Conservation (phyloP, 2,329 filamentous ascomycete species). For the Cryphonectria carpinicola region DNA sequence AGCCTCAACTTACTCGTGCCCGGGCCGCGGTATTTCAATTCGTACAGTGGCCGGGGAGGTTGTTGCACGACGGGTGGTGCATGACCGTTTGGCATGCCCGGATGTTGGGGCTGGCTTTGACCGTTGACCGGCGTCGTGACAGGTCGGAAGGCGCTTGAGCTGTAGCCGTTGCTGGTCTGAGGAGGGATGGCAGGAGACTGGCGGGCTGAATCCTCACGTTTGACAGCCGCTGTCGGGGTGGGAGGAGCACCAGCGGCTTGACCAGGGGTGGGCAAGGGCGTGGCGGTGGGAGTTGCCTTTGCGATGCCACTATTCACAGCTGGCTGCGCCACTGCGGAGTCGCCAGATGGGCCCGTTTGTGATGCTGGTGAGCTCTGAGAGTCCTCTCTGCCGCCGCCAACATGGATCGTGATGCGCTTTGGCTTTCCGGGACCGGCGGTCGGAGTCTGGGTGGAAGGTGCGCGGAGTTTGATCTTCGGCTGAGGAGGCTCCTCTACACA, state of each 20-base stretch:
- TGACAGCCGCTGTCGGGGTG: slow-evolving; percentile 47
- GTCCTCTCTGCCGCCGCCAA: slow-evolving; percentile 61
- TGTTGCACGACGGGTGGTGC: slow-evolving; percentile 7
- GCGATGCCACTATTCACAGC: slow-evolving; percentile 38
- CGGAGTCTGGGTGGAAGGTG: slow-evolving; percentile 52
- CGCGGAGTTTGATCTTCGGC: slow-evolving; percentile 81
- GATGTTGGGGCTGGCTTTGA: slow-evolving; percentile 20
- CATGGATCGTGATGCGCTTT: slow-evolving; percentile 73
- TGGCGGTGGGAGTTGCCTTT: slow-evolving; percentile 26
- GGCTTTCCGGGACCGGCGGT: slow-evolving; percentile 45
- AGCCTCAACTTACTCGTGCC: slow-evolving; percentile 17
- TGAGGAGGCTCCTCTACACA: slow-evolving; percentile 73
- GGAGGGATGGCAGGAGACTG: slow-evolving; percentile 37
- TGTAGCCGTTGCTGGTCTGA: slow-evolving; percentile 36
- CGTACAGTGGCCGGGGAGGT: slow-evolving; percentile 19
- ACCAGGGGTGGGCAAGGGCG: slow-evolving; percentile 30
- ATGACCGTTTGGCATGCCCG: slow-evolving; percentile 24
- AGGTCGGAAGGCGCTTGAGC: slow-evolving; percentile 27
- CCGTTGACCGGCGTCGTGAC: slow-evolving; percentile 26
- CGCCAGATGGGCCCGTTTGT: slow-evolving; percentile 41
- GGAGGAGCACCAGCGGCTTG: slow-evolving; percentile 48
- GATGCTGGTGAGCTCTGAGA: slow-evolving; percentile 57
- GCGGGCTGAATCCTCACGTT: slow-evolving; percentile 42
- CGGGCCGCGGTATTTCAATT: slow-evolving; percentile 28
- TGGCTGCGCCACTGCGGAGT: slow-evolving; percentile 39